A percentile compares a stretch with the other conserved stretches of the same genome.
Evolutionary conservation across 2,329 filamentous ascomycete genomes (phyloP).

Genomic region (Calonectria fujianensis): DNA sequence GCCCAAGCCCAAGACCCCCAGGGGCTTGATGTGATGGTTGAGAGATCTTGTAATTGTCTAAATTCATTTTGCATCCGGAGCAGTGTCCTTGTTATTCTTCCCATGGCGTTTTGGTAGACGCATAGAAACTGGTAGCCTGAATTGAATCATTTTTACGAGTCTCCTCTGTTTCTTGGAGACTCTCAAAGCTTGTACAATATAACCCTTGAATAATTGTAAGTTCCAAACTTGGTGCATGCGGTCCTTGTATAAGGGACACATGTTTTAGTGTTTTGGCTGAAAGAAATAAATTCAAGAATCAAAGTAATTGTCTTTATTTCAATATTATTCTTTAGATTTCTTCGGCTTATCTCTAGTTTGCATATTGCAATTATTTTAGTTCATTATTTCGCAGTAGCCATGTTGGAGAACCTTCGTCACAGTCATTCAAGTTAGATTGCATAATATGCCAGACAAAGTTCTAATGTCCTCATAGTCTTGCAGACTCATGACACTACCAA

Average conservation of each 20-base stretch:
- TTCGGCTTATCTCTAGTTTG: too few species aligned
- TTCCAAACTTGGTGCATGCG: too few species aligned
- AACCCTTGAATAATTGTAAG: too few species aligned
- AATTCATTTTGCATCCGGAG: not conserved
- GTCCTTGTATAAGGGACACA: too few species aligned
- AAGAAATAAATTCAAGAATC: too few species aligned
- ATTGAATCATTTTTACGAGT: not conserved
- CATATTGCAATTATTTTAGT: too few species aligned
- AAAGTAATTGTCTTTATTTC: too few species aligned
- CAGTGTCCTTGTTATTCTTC: not conserved
- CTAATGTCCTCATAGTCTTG: not conserved
- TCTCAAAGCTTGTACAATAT: not conserved
- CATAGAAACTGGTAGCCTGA: constrained; percentile 12
- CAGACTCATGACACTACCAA: not conserved
- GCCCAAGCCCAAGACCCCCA: constrained; percentile 23
- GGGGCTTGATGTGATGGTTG: not conserved
- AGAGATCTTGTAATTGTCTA: not conserved
- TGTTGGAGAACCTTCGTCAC: too few species aligned
- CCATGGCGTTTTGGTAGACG: not conserved
- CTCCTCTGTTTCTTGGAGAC: not conserved
- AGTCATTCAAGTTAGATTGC: not conserved
- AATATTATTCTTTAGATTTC: too few species aligned
- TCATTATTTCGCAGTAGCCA: too few species aligned
- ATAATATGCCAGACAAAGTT: not conserved
- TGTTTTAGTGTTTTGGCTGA: too few species aligned